phyloP scores from a whole-genome alignment of 331 rosid genomes.

The Stylosanthes scabra region DNA sequence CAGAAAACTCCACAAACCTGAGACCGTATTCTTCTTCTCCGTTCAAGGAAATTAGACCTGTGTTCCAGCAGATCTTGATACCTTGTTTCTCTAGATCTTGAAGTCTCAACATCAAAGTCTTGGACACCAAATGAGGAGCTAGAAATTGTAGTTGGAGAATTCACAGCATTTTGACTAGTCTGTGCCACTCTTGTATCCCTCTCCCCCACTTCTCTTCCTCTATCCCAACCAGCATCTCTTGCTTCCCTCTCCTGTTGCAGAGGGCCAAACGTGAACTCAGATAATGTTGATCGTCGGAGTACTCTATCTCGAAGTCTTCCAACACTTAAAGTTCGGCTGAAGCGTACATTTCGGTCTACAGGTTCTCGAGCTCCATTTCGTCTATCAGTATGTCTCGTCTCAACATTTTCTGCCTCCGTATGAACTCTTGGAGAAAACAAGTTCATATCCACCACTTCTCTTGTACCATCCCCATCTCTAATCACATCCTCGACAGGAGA shows the following conservation, averaged over 20 bases:
- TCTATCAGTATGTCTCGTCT: conserved; percentile 66
- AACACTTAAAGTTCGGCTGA: conserved; percentile 95
- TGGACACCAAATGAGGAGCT: conserved; percentile 72
- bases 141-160: conserved; percentile 54
- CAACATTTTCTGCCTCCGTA: conserved; percentile 55
- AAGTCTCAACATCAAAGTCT: conserved; percentile 77
- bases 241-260: conserved; percentile 83
- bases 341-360: conserved; percentile 86
- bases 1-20: conserved; percentile 75
- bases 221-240: too few species aligned
- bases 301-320: conserved; percentile 99
- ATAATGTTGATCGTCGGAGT: conserved; percentile 85
- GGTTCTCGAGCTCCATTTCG: conserved; percentile 82
- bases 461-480: conserved; percentile 46
- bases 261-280: conserved; percentile 79
- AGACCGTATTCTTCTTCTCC: conserved; percentile 95
- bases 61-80: conserved; percentile 92
- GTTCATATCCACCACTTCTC: conserved; percentile 53
- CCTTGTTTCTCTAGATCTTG: conserved; percentile 83
- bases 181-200: conserved; percentile 51
- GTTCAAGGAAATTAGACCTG: conserved; percentile 92
- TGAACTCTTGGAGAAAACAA: conserved; percentile 56
- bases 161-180: conserved; percentile 49
- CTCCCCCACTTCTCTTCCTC: conserved; percentile 56
- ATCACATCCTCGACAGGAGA: conserved; percentile 52